phyloP scores from a whole-genome alignment of 225 moss, liverwort and hornwort genomes.

The Lunularia cruciata region DNA sequence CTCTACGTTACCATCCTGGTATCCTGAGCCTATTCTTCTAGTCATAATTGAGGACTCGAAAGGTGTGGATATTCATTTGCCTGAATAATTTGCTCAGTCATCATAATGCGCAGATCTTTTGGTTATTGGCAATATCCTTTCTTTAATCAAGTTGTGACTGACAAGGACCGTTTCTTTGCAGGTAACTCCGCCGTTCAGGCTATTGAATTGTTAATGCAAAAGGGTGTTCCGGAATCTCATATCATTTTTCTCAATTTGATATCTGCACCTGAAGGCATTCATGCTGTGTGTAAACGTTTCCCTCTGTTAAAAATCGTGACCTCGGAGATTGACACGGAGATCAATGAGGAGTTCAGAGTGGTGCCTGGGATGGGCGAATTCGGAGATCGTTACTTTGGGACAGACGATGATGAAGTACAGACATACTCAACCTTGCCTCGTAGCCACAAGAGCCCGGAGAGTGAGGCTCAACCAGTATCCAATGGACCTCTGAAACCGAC shows the following conservation, averaged over 20 bases:
- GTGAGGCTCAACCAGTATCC: background rate
- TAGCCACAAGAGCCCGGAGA: conserved; percentile 4
- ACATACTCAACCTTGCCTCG: background rate
- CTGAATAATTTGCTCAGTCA: too few species aligned
- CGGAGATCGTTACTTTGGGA: conserved; percentile 92
- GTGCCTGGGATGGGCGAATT: conserved; percentile 94
- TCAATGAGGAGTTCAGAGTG: conserved; percentile 77
- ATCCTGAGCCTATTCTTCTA: too few species aligned
- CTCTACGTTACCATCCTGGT: too few species aligned
- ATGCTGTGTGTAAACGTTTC: conserved; percentile 83
- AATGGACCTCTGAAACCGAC: conserved; percentile 28
- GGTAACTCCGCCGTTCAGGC: conserved; percentile 93
- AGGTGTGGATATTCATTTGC: too few species aligned
- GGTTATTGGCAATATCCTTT: too few species aligned
- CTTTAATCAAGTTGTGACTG: too few species aligned
- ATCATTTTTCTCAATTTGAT: conserved; percentile 90
- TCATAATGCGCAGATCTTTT: too few species aligned
- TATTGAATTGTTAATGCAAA: conserved; percentile 72
- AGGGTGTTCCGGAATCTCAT: conserved; percentile 79
- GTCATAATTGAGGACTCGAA: too few species aligned
- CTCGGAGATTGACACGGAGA: conserved; percentile 78
- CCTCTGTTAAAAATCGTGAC: conserved; percentile 83
- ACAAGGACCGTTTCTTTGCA: conserved; percentile 28
- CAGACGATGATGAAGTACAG: conserved; percentile 58
- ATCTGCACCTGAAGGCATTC: conserved; percentile 91